A percentile compares a stretch with the other conserved stretches of the same genome.
Evolutionary conservation across 2,329 filamentous ascomycete genomes (phyloP).

Genomic region (Hypoxylon sp.): DNA sequence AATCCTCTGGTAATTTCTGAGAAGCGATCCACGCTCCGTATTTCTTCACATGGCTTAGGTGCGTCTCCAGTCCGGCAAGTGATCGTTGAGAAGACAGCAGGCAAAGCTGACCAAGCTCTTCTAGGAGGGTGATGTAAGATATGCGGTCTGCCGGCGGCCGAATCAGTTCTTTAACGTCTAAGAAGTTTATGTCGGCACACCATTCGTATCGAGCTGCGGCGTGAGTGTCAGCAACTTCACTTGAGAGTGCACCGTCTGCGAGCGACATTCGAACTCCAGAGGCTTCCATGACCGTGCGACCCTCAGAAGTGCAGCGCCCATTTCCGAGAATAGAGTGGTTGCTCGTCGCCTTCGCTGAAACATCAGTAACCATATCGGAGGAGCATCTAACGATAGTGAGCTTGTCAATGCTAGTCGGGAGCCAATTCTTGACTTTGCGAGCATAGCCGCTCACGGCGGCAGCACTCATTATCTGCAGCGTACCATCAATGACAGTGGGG

Average conservation of each 20-base stretch:
- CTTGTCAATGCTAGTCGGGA: slow-evolving; percentile 30
- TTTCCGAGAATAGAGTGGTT: slow-evolving; percentile 23
- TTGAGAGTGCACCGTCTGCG: slow-evolving; percentile 24
- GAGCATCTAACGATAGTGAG: slow-evolving; percentile 24
- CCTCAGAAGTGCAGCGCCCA: slow-evolving; percentile 22
- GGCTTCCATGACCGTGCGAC: slow-evolving; percentile 20
- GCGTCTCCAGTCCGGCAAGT: slow-evolving; percentile 5
- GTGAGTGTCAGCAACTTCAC: slow-evolving; percentile 23
- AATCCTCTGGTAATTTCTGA: slow-evolving; percentile 6
- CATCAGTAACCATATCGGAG: slow-evolving; percentile 21
- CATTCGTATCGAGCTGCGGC: slow-evolving; percentile 31
- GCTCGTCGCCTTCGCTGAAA: slow-evolving; percentile 24
- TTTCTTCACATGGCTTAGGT: slow-evolving; percentile 14
- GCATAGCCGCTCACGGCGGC: slow-evolving; percentile 25
- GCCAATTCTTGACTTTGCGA: slow-evolving; percentile 30
- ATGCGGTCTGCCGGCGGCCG: slow-evolving; percentile 3
- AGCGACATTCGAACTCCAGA: slow-evolving; percentile 25
- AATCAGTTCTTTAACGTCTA: slow-evolving; percentile 23
- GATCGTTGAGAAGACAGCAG: slow-evolving; percentile 15
- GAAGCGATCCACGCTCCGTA: slow-evolving; percentile 24
- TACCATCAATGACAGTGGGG: slow-evolving; percentile 28
- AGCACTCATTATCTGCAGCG: slow-evolving; percentile 29
- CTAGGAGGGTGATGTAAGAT: slow-evolving; percentile 7
- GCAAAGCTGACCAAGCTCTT: slow-evolving; percentile 28
- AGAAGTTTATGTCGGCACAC: slow-evolving; percentile 26